A percentile compares a stretch with the other conserved stretches of the same genome.
Conservation (phyloP, 2,329 filamentous ascomycete species). For the Diaporthe humulicola region DNA sequence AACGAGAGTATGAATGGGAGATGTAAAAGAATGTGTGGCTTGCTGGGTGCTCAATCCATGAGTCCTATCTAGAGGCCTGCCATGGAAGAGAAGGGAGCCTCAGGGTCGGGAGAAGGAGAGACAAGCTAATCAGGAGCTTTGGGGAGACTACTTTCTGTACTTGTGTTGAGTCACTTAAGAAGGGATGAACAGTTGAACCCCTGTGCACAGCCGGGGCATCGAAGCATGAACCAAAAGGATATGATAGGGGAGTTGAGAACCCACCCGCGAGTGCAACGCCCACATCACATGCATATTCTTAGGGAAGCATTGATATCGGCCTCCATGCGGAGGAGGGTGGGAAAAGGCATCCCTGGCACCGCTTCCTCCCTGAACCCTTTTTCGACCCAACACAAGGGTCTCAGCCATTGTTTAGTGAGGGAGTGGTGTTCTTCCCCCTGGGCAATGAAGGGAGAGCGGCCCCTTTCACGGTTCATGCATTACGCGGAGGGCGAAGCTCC, state of each 20-base stretch:
- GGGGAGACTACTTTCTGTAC: background rate
- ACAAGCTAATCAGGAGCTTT: background rate
- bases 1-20: conserved; percentile 12
- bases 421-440: background rate
- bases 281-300: conserved; percentile 10
- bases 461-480: conserved; percentile 30
- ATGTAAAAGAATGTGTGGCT: conserved; percentile 4
- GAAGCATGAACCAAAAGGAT: conserved; percentile 26
- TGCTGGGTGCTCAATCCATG: conserved; percentile 21
- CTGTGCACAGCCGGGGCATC: background rate
- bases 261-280: conserved; percentile 9
- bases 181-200: conserved; percentile 18
- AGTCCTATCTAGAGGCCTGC: conserved; percentile 28
- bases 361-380: background rate
- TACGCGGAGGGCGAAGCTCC: conserved; percentile 26
- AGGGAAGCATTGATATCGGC: conserved; percentile 6
- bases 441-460: conserved; percentile 27
- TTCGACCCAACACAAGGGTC: background rate
- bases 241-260: conserved; percentile 22
- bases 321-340: conserved; percentile 2
- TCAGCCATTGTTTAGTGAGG: background rate
- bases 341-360: background rate
- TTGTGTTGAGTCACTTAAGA: conserved; percentile 8
- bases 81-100: background rate
- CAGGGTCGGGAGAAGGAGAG: conserved; percentile 3